Conservation (phyloP, 257 asterid species). For the Solanum medicagineum region DNA sequence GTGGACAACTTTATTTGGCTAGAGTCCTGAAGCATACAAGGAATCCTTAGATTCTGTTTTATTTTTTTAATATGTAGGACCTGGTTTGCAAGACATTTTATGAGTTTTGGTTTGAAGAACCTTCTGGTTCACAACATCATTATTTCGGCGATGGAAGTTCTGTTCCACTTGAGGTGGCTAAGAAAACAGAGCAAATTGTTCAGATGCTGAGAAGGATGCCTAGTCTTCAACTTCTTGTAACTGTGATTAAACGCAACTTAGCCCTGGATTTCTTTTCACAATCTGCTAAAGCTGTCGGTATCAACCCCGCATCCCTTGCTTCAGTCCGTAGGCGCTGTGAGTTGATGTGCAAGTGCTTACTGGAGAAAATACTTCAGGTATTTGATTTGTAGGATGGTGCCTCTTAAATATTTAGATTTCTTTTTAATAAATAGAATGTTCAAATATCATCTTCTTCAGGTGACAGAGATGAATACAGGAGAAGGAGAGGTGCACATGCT, state of each 20-base stretch:
- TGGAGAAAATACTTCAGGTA: slow-evolving; percentile 93
- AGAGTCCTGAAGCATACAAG: not conserved
- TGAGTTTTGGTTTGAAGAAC: slow-evolving; percentile 99
- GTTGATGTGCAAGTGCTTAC: slow-evolving; percentile 91
- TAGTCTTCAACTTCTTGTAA: slow-evolving; percentile 66
- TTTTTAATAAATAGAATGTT: not conserved
- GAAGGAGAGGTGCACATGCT: slow-evolving; percentile 81
- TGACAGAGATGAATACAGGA: slow-evolving; percentile 53
- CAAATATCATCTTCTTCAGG: slow-evolving; percentile 32
- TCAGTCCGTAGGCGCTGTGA: slow-evolving; percentile 96
- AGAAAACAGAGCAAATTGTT: slow-evolving; percentile 91
- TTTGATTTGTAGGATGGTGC: slow-evolving; percentile 10
- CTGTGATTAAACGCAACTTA: slow-evolving; percentile 69
- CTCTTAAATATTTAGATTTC: not conserved
- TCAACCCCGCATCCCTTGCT: slow-evolving; percentile 83
- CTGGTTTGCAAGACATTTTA: slow-evolving; percentile 97
- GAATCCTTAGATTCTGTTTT: slow-evolving; percentile 2
- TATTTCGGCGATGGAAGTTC: slow-evolving; percentile 77
- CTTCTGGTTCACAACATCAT: slow-evolving; percentile 46
- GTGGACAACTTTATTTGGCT: not conserved
- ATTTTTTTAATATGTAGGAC: slow-evolving; percentile 37
- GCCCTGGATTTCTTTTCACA: slow-evolving; percentile 96
- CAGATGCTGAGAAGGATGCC: slow-evolving; percentile 80
- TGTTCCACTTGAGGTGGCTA: slow-evolving; percentile 83
- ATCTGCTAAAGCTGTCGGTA: slow-evolving; percentile 91